phyloP scores from a whole-genome alignment of 2,329 filamentous ascomycete genomes.

The Calonectria pauciramosa region DNA sequence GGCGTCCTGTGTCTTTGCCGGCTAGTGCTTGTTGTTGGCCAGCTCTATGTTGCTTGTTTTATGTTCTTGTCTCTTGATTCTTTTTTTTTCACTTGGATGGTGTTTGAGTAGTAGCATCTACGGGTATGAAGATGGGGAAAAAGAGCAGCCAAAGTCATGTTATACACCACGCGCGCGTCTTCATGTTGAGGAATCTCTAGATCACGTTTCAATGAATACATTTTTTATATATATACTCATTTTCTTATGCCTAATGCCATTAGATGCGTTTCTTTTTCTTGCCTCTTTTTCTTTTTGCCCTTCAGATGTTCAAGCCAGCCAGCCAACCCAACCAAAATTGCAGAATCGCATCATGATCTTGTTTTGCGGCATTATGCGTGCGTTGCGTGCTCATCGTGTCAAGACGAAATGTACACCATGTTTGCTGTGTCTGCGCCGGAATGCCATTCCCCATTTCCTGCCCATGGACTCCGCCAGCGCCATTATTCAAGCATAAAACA shows the following conservation, averaged over 20 bases:
- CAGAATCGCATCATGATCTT: not conserved
- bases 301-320: not conserved
- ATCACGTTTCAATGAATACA: slow-evolving; percentile 10
- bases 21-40: not conserved
- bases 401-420: slow-evolving; percentile 18
- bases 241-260: not conserved
- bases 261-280: not conserved
- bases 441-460: slow-evolving; percentile 28
- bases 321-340: not conserved
- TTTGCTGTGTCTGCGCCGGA: slow-evolving; percentile 22
- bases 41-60: not conserved
- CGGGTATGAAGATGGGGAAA: not conserved
- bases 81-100: not conserved
- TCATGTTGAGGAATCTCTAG: not conserved
- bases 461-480: slow-evolving; percentile 44
- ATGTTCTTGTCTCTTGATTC: not conserved
- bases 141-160: not conserved
- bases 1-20: slow-evolving; percentile 28
- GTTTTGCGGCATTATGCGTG: not conserved
- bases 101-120: not conserved
- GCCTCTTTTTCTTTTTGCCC: not conserved
- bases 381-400: slow-evolving; percentile 11
- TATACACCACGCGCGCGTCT: not conserved
- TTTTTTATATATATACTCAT: not conserved
- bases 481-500: slow-evolving; percentile 35